These are phyloP conservation scores for Puccinia coronata DNA, from an alignment of 1,284 basidiomycete genomes.

Conservation along the genomic window DNA sequence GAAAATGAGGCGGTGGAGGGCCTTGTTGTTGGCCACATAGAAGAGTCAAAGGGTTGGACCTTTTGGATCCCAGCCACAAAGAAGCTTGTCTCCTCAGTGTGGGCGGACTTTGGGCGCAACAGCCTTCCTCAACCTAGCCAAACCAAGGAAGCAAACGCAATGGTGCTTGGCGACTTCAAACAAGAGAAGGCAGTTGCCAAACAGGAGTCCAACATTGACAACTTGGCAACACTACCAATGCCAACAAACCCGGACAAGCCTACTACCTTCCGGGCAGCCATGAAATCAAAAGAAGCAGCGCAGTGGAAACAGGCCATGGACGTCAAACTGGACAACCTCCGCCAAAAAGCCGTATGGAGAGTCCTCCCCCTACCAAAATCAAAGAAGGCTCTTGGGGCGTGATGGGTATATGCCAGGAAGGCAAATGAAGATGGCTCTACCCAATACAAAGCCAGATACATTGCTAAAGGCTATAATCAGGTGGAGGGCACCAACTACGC, in stretches of 20 bases:
- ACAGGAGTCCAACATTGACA: not conserved
- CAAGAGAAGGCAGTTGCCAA: not conserved
- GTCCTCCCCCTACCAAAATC: not conserved
- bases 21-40: not conserved
- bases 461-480: slow-evolving; percentile 12
- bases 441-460: slow-evolving; percentile 11
- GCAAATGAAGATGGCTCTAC: not conserved
- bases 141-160: not conserved
- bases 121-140: not conserved
- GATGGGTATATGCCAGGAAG: slow-evolving; percentile 31
- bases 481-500: not conserved
- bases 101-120: not conserved
- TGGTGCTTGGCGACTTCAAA: not conserved
- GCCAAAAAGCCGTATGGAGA: not conserved
- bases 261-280: not conserved
- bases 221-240: too few relatives aligned
- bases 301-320: not conserved
- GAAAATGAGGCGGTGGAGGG: not conserved
- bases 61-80: not conserved
- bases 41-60: not conserved
- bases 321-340: not conserved
- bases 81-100: not conserved
- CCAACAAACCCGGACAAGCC: not conserved
- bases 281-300: not conserved
- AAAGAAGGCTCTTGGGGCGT: not conserved